These are phyloP conservation scores for Trametes meyenii DNA, from an alignment of 768 basidiomycete genomes.

Conservation along the genomic window DNA sequence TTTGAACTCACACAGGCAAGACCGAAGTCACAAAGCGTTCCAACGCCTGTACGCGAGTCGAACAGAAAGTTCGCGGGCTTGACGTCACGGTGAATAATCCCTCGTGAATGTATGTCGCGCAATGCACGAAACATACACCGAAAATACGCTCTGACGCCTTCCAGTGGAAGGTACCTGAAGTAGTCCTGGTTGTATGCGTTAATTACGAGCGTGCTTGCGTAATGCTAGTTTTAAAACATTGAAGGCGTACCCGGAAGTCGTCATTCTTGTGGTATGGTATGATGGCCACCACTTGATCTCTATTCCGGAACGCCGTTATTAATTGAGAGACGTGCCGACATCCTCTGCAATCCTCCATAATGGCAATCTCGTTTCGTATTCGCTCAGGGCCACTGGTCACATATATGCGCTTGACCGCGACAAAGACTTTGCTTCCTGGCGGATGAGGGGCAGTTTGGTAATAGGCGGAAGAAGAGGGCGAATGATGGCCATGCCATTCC, in stretches of 20 bases:
- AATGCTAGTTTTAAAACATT: background rate
- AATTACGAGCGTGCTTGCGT: constrained; percentile 25
- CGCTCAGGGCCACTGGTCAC: constrained; percentile 93
- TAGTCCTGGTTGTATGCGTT: constrained; percentile 58
- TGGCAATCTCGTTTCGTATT: constrained; percentile 89
- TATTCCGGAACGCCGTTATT: constrained; percentile 89
- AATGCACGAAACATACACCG: constrained; percentile 89
- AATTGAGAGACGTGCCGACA: constrained; percentile 90
- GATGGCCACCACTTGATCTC: constrained; percentile 91
- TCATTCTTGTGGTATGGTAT: constrained; percentile 93
- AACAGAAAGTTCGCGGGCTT: constrained; percentile 98
- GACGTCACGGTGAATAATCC: constrained; percentile 94
- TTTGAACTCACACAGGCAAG: constrained; percentile 78
- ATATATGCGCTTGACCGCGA: constrained; percentile 96
- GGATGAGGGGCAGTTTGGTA: constrained; percentile 56
- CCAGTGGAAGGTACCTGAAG: constrained; percentile 72
- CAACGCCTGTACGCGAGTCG: constrained; percentile 80
- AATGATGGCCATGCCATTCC: constrained; percentile 72
- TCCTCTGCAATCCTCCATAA: constrained; percentile 84
- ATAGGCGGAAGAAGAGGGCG: constrained; percentile 62
- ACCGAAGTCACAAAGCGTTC: constrained; percentile 93
- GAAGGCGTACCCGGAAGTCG: constrained; percentile 80
- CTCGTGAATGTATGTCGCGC: constrained; percentile 82
- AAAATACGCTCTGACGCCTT: constrained; percentile 83
- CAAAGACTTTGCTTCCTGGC: constrained; percentile 62